Conservation (phyloP, 345 rosid species). For the Firmiana major region DNA sequence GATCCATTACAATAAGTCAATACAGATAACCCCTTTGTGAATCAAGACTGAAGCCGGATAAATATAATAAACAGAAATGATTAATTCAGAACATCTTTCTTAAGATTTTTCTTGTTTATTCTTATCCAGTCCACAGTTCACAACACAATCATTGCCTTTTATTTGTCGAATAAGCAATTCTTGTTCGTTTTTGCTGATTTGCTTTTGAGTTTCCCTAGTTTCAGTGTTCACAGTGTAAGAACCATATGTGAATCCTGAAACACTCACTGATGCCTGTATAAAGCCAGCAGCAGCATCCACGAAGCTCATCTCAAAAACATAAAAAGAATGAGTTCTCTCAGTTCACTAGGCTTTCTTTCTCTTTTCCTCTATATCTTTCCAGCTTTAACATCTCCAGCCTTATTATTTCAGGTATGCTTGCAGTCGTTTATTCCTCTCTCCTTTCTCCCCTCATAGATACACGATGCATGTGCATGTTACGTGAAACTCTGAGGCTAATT, state of each 20-base stretch:
- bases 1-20: neutral
- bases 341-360: slow-evolving; percentile 21
- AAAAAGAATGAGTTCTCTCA: slow-evolving; percentile 23
- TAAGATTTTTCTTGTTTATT: neutral
- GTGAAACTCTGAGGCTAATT: neutral
- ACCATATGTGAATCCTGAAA: neutral
- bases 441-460: neutral
- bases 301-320: neutral
- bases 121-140: too few species aligned
- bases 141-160: neutral
- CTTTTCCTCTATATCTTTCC: slow-evolving; percentile 37
- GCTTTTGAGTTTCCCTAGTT: neutral
- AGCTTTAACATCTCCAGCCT: slow-evolving; percentile 36
- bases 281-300: slow-evolving; percentile 3
- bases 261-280: slow-evolving; percentile 11
- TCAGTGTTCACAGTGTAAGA: neutral
- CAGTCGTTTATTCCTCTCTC: neutral
- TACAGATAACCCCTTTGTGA: neutral
- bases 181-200: neutral
- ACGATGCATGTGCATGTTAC: neutral
- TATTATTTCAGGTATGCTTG: slow-evolving; percentile 56
- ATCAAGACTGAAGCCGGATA: neutral
- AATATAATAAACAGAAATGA: neutral
- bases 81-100: neutral
- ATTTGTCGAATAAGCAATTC: neutral